These are phyloP conservation scores for Zoysia pacifica DNA, from an alignment of 176 grass and related monocot species.

Conservation along the genomic window DNA sequence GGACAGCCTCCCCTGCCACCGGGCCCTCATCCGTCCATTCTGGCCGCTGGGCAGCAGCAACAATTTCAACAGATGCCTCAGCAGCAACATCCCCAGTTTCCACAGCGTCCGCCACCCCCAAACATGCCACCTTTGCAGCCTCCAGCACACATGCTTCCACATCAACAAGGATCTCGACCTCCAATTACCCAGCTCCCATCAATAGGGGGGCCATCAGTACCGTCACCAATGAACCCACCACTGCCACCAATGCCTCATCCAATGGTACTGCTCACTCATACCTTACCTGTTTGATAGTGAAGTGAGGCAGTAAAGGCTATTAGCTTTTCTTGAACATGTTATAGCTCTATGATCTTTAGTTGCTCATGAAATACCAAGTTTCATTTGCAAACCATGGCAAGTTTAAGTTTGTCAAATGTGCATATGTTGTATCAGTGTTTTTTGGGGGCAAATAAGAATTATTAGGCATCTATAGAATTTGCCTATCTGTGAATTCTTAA, in stretches of 20 bases:
- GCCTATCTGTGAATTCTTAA: neutral
- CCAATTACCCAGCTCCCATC: neutral
- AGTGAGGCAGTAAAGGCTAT: neutral
- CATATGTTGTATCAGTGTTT: neutral
- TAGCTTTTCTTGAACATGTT: neutral
- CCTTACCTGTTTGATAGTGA: neutral
- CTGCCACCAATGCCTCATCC: constrained; percentile 81
- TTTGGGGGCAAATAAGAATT: neutral
- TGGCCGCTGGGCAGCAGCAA: constrained; percentile 76
- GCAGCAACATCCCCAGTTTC: constrained; percentile 75
- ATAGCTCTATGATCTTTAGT: neutral
- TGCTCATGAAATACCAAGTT: neutral
- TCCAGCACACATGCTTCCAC: constrained; percentile 74
- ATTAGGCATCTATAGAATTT: neutral
- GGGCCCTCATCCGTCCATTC: constrained; percentile 93
- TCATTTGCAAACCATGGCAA: neutral
- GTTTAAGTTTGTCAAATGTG: neutral
- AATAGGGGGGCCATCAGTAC: constrained; percentile 59
- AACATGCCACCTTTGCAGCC: constrained; percentile 42
- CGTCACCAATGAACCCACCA: constrained; percentile 62
- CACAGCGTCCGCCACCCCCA: constrained; percentile 48
- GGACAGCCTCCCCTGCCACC: constrained; percentile 88
- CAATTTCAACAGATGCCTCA: constrained; percentile 73
- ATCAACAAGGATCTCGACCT: constrained; percentile 66
- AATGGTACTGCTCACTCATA: constrained; percentile 58